Evolutionary conservation across 495 filamentous ascomycete genomes (phyloP).

Genomic region (Aspergillus conjunctus): DNA sequence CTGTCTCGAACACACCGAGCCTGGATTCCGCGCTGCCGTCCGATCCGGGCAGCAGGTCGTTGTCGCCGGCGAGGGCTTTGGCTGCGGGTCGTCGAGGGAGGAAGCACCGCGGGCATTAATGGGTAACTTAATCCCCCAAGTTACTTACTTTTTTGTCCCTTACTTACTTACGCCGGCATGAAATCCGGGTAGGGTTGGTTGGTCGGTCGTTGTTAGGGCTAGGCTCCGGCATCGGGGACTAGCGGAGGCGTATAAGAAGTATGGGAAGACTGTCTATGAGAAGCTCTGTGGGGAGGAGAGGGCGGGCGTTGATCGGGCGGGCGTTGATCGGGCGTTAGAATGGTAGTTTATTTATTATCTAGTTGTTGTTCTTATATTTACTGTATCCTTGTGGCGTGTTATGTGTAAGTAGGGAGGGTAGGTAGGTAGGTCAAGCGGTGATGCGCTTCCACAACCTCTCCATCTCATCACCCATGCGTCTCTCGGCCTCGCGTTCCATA

Average conservation of each 20-base stretch:
- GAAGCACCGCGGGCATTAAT: conserved; percentile 43
- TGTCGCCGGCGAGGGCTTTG: conserved; percentile 47
- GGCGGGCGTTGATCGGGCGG: too few relatives aligned
- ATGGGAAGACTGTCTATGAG: neutral
- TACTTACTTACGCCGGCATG: too few relatives aligned
- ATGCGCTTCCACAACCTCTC: conserved; percentile 30
- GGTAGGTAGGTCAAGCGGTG: neutral
- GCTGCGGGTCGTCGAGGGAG: conserved; percentile 46
- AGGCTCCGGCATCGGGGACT: conserved; percentile 2
- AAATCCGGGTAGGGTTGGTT: conserved; percentile 3
- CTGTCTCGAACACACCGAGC: conserved; percentile 40
- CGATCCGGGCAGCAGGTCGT: conserved; percentile 39
- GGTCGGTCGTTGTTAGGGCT: conserved; percentile 4
- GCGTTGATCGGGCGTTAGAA: neutral
- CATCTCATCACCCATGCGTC: conserved; percentile 37
- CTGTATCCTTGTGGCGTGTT: neutral
- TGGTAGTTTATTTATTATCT: conserved; percentile 3
- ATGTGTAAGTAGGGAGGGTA: conserved; percentile 11
- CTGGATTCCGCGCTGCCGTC: conserved; percentile 40
- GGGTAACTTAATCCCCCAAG: conserved; percentile 15
- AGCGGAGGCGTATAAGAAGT: neutral
- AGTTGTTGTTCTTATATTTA: too few relatives aligned
- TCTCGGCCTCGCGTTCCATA: conserved; percentile 35
- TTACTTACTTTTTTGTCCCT: neutral
- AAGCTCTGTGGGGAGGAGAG: neutral